phyloP scores from a whole-genome alignment of 352 stramenopile genomes.

The Elongisporangium senticosum region DNA sequence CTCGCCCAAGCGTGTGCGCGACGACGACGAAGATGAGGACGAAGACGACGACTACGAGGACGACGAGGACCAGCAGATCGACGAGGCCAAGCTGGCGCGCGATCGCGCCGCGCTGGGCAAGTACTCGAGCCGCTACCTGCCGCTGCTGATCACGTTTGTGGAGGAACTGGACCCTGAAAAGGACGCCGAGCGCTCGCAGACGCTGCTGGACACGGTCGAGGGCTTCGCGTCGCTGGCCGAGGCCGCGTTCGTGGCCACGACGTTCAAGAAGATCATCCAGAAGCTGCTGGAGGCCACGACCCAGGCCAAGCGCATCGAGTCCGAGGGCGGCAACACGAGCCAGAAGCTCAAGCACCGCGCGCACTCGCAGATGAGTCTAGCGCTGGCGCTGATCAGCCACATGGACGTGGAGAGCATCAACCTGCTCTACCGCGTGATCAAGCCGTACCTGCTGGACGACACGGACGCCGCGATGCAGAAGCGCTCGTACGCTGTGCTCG shows the following conservation, averaged over 20 bases:
- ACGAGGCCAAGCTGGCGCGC: conserved; percentile 68
- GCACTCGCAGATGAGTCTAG: conserved; percentile 75
- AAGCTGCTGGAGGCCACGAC: conserved; percentile 83
- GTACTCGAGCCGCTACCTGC: conserved; percentile 78
- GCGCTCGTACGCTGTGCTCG: conserved; percentile 80
- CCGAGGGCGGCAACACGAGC: conserved; percentile 31
- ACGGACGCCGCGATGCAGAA: conserved; percentile 86
- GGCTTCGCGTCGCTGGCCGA: conserved; percentile 79
- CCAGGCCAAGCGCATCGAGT: conserved; percentile 60
- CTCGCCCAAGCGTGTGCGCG: conserved; percentile 41
- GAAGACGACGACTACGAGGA: conserved; percentile 32
- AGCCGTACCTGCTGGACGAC: conserved; percentile 85
- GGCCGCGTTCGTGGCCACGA: conserved; percentile 45
- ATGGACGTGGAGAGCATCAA: conserved; percentile 74
- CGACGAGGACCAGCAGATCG: conserved; percentile 49
- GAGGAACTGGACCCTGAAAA: conserved; percentile 77
- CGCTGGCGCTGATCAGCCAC: conserved; percentile 67
- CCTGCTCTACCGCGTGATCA: conserved; percentile 85
- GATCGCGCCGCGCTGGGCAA: conserved; percentile 76
- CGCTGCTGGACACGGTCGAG: conserved; percentile 75
- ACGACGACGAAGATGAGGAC: conserved; percentile 30
- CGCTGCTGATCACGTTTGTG: conserved; percentile 78
- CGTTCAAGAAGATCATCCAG: conserved; percentile 89
- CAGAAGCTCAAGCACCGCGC: conserved; percentile 54
- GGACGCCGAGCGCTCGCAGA: conserved; percentile 62